Base-by-base conservation (phyloP, 768 basidiomycete genomes). In the Inosperma sp. region DNA sequence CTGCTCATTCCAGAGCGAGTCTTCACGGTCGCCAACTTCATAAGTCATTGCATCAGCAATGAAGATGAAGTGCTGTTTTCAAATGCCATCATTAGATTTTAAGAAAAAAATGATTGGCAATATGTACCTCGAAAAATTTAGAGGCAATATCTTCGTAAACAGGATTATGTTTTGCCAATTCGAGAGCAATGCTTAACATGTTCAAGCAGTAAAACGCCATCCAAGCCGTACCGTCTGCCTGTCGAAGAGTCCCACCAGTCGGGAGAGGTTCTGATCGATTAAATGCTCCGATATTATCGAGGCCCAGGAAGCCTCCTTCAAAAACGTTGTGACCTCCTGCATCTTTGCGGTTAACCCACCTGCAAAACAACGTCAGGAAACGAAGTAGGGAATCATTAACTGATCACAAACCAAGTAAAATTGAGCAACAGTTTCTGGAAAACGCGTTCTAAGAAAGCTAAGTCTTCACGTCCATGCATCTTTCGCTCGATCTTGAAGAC, bases 401-500 rank as follows among this genome's bases (percentile, higher is more conserved):
- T 25, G 16, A 45, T 43, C 17, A 65, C 73, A 36, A 50, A 89
- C 93, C 94, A 97, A 39, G 96, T 99, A 64, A 97, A 98, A 70
- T 99, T 97, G 31, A 99, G 73, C 16, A 99, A 69, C 45, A 99
- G 67, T 70, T 99, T 98, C 69, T 98, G 94, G 81, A 99, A 99
- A 22, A 98, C 96, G 39, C 96, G 81, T 72, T 99, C 96, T 29
- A 99, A 74, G 77, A 99, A 99, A 8, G 80, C 71, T 30, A 97
- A 60, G 64, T 99, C 96, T 62, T 95, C 94, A 51, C 77, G 78
- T 1, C 95, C 96, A 53, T 86, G 84, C 56, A 98, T 72, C 72
- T 98, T 98, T 49, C 96, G 84, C 71, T 99, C 96, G 55, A 99
- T 93, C 74, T 99, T 99, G 82, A 98, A 99, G 3, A 99, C 86